Base-by-base conservation (phyloP, 352 stramenopile genomes). In the Peronospora farinosa region DNA sequence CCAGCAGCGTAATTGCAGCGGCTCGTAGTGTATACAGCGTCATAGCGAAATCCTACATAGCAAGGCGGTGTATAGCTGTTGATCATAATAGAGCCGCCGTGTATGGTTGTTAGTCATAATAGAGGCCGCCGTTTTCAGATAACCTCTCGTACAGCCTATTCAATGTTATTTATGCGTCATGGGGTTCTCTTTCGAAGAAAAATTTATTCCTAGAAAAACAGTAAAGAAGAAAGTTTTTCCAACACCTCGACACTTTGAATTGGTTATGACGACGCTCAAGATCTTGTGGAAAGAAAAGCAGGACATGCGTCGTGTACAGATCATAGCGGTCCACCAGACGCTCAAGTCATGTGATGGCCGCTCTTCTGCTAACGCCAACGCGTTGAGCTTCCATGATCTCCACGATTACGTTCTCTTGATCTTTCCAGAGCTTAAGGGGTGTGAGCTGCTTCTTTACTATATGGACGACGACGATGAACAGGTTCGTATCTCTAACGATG, bases 221-320 rank as follows among this genome's bases (percentile, higher is more conserved):
- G 6, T 4, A 27, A 27, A 27, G 23, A 27, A 27, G 3, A 27
- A 27, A 27, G 23, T 27, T 27, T 27, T 27, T 7, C 3, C 23
- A 7, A 27, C 23, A 27, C 23, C 23, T 27, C 23, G 3, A 27
- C 23, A 27, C 23, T 4, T 27, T 4, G 3, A 2, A 32, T 11
- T 32, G 28, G 0, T 32, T 12, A 92, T 88, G 78, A 70, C 76
- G 68, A 92, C 81, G 66, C 76, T 92, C 59, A 92, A 92, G 75
- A 84, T 92, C 48, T 68, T 83, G 41, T 88, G 77, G 73, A 66
- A 67, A 60, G 80, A 86, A 54, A 74, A 84, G 68, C 65, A 89
- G 61, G 81, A 92, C 63, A 89, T 92, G 76, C 81, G 81, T 49
- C 81, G 81, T 52, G 81, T 92, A 57, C 75, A 92, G 58, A 71